These are phyloP conservation scores for Quillaja saponaria DNA, from an alignment of 306 rosid genomes.

Conservation along the genomic window DNA sequence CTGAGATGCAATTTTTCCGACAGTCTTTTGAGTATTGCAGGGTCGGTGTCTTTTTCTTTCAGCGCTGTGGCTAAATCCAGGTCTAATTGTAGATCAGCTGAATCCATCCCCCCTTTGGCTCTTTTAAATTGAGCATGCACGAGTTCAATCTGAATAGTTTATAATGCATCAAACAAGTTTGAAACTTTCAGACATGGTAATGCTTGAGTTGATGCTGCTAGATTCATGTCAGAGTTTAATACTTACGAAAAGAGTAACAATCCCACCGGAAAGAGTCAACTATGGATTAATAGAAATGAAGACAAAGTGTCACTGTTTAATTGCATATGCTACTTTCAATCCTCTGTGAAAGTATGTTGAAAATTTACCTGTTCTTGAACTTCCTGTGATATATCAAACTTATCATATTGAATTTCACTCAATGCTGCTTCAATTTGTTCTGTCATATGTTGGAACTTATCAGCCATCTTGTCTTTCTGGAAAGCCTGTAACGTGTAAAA, in stretches of 20 bases:
- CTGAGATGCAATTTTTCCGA: conserved; percentile 74
- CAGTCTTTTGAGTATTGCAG: conserved; percentile 67
- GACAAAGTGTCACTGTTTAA: conserved; percentile 16
- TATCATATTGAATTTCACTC: conserved; percentile 58
- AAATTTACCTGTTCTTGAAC: conserved; percentile 88
- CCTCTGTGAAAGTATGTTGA: conserved; percentile 20
- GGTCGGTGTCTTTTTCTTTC: conserved; percentile 69
- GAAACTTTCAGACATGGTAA: conserved; percentile 17
- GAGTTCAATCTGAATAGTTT: conserved; percentile 70
- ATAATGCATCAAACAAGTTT: not conserved
- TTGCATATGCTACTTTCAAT: not conserved
- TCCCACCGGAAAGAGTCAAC: conserved; percentile 1
- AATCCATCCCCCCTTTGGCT: conserved; percentile 65
- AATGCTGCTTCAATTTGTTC: conserved; percentile 72
- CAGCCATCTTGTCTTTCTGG: conserved; percentile 47
- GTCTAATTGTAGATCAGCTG: conserved; percentile 66
- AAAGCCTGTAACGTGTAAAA: conserved; percentile 56
- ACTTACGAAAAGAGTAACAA: not conserved
- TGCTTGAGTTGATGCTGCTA: conserved; percentile 8
- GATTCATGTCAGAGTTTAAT: conserved; percentile 3
- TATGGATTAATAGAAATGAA: conserved; percentile 4
- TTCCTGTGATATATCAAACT: conserved; percentile 74
- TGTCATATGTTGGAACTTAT: conserved; percentile 56
- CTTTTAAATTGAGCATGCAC: conserved; percentile 91
- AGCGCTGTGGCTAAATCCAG: conserved; percentile 57